Evolutionary conservation across 2,329 filamentous ascomycete species (phyloP).

Genomic region (Thielaviopsis ethacetica): DNA sequence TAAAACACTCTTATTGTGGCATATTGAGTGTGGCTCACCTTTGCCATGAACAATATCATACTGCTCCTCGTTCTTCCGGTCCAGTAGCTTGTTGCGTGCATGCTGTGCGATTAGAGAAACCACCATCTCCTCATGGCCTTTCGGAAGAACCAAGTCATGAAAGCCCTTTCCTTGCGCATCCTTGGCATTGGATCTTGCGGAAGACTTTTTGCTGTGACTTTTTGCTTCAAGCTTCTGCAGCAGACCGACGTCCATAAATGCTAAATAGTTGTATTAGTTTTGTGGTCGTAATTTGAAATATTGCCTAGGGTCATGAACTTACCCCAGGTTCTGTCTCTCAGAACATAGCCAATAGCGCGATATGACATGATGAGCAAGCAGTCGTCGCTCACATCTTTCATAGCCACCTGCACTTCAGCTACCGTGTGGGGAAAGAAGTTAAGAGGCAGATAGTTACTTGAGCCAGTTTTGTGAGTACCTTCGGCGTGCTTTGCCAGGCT

Average conservation of each 20-base stretch:
- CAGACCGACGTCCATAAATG: not conserved
- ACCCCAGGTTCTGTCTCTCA: slow-evolving; percentile 21
- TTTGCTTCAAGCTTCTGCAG: not conserved
- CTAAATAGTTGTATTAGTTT: not conserved
- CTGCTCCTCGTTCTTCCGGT: slow-evolving; percentile 11
- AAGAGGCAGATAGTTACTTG: not conserved
- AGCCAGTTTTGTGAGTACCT: not conserved
- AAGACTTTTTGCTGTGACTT: slow-evolving; percentile 4
- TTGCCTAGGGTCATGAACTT: slow-evolving; percentile 4
- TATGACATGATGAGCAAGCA: slow-evolving; percentile 19
- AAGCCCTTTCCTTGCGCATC: slow-evolving; percentile 14
- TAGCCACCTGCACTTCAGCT: not conserved
- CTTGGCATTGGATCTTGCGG: not conserved
- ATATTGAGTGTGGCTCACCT: slow-evolving; percentile 14
- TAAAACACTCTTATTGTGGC: not conserved
- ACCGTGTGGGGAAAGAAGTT: not conserved
- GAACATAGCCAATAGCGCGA: slow-evolving; percentile 20
- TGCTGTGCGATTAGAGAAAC: slow-evolving; percentile 19
- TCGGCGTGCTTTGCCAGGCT: not conserved
- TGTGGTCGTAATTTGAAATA: not conserved
- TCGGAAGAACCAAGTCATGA: slow-evolving; percentile 16
- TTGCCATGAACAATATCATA: slow-evolving; percentile 20
- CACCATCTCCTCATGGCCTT: slow-evolving; percentile 17
- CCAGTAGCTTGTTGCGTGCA: slow-evolving; percentile 16
- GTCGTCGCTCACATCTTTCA: slow-evolving; percentile 12